A percentile compares a stretch with the other conserved stretches of the same genome.
Evolutionary conservation across 768 basidiomycete genomes (phyloP).

Genomic region (Guyanaporus albipodus): DNA sequence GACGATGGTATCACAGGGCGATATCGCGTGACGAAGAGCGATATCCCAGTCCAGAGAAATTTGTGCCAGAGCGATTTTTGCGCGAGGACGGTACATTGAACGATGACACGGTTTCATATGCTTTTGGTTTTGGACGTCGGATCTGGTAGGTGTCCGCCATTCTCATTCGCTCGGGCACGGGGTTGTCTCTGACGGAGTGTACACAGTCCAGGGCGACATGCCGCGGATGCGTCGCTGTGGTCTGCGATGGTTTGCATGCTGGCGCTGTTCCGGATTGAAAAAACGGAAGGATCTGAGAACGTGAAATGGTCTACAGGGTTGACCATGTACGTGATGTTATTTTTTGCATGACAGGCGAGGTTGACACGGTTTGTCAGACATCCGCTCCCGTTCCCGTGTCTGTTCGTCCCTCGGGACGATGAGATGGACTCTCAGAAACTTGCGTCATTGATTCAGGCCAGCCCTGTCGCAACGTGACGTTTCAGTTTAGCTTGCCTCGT

Average conservation of each 20-base stretch:
- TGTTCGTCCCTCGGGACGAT: constrained; percentile 13
- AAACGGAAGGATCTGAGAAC: constrained; percentile 12
- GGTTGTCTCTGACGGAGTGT: not conserved
- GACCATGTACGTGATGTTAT: constrained; percentile 1
- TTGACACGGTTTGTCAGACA: constrained; percentile 1
- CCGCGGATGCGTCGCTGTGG: constrained; percentile 23
- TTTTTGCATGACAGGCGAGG: not conserved
- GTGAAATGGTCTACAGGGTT: constrained; percentile 19
- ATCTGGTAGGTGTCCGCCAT: constrained; percentile 14
- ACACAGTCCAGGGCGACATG: constrained; percentile 17
- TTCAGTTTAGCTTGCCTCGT: no score
- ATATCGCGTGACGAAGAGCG: constrained; percentile 37
- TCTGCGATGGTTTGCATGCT: constrained; percentile 19
- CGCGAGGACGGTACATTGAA: constrained; percentile 12
- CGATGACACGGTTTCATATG: constrained; percentile 8
- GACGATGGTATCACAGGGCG: constrained; percentile 27
- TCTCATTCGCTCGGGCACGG: not conserved
- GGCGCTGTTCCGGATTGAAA: constrained; percentile 15
- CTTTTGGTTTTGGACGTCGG: constrained; percentile 22
- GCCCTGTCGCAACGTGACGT: constrained; percentile 3
- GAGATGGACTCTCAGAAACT: constrained; percentile 14
- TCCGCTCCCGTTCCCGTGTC: constrained; percentile 18
- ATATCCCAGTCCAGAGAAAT: constrained; percentile 32
- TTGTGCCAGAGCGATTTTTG: constrained; percentile 40
- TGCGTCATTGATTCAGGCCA: constrained; percentile 9